Evolutionary conservation across 768 basidiomycete species (phyloP).

Genomic region (Cystofilobasidium ferigula): DNA sequence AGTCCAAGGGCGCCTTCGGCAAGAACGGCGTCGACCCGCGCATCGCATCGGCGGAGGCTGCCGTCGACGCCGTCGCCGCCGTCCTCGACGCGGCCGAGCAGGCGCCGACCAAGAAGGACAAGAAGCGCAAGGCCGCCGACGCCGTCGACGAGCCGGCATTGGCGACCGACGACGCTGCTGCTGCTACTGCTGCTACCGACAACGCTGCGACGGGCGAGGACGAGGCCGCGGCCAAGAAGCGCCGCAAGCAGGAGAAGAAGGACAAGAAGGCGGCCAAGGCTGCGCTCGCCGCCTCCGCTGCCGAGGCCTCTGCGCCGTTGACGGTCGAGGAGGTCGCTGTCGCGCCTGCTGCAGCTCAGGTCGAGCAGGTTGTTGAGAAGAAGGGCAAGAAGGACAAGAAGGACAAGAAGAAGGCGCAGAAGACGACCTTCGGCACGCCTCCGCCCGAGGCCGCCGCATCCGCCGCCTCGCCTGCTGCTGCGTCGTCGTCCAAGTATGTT

Average conservation of each 20-base stretch:
- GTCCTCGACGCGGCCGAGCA: conserved; percentile 4
- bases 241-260: conserved; percentile 30
- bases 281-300: conserved; percentile 20
- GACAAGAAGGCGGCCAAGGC: conserved; percentile 30
- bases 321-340: neutral
- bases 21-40: conserved; percentile 16
- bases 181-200: conserved; percentile 29
- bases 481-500: conserved; percentile 5
- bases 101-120: conserved; percentile 32
- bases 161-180: too few species aligned
- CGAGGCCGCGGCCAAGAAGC: conserved; percentile 27
- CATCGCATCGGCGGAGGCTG: too few species aligned
- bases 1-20: conserved; percentile 24
- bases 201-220: conserved; percentile 14
- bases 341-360: neutral
- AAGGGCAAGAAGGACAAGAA: conserved; percentile 22
- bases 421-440: conserved; percentile 1
- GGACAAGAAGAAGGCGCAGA: conserved; percentile 21
- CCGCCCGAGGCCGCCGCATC: conserved; percentile 4
- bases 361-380: conserved; percentile 10
- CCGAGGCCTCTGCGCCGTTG: conserved; percentile 7
- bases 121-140: conserved; percentile 29
- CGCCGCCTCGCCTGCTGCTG: conserved; percentile 27
- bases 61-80: conserved; percentile 7
- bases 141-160: conserved; percentile 15